phyloP scores from a whole-genome alignment of 805 yeast species.

The Kodamaea restingae region DNA sequence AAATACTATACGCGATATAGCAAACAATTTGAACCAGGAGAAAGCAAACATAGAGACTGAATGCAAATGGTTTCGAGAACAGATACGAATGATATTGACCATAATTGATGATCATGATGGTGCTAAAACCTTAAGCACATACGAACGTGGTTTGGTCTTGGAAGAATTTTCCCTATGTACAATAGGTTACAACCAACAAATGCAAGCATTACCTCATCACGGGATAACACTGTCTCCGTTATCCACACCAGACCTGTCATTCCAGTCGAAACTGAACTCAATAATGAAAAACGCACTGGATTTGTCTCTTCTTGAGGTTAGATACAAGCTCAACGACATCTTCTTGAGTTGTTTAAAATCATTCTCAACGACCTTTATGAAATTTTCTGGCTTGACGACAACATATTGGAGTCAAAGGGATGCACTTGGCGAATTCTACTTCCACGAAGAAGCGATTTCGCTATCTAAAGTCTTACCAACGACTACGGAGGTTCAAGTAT shows the following conservation, averaged over 20 bases:
- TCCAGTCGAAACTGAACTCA: conserved; percentile 11
- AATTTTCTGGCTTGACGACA: conserved; percentile 26
- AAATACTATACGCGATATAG: conserved; percentile 43
- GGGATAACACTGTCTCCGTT: background rate
- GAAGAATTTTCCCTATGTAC: conserved; percentile 21
- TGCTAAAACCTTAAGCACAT: conserved; percentile 16
- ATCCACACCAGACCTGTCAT: conserved; percentile 6
- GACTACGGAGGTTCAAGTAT: conserved; percentile 29
- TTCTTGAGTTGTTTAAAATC: conserved; percentile 33
- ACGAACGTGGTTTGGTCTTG: conserved; percentile 32
- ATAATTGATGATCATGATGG: conserved; percentile 37
- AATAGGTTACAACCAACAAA: conserved; percentile 27
- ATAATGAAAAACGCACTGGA: conserved; percentile 20
- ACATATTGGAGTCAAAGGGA: conserved; percentile 27
- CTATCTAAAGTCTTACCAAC: conserved; percentile 24
- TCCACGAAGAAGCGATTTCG: conserved; percentile 10
- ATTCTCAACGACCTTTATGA: conserved; percentile 29
- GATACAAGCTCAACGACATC: conserved; percentile 29
- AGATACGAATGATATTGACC: conserved; percentile 35
- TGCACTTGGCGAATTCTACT: conserved; percentile 21
- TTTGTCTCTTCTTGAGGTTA: conserved; percentile 29
- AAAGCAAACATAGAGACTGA: conserved; percentile 37
- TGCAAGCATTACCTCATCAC: conserved; percentile 8
- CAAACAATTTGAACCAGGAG: conserved; percentile 30
- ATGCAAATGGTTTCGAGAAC: conserved; percentile 45